Conservation (phyloP, 345 rosid species). For the Arabidopsis suecica region DNA sequence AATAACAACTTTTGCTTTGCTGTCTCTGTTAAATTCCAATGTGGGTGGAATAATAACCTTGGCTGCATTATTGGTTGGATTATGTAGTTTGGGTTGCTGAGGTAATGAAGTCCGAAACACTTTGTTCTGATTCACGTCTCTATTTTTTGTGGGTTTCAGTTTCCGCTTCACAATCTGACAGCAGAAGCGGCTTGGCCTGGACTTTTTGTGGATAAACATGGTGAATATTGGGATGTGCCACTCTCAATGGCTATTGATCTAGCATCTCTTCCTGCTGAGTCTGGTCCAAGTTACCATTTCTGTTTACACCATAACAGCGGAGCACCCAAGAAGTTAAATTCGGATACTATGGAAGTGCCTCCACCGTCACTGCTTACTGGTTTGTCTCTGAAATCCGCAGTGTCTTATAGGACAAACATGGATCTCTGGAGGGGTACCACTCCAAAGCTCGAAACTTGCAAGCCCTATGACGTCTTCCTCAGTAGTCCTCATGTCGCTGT, state of each 20-base stretch:
- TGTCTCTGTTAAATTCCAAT: not conserved
- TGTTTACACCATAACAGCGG: conserved; percentile 71
- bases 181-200: conserved; percentile 80
- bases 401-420: conserved; percentile 65
- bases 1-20: not conserved
- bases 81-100: conserved; percentile 1
- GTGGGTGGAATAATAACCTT: conserved; percentile 1
- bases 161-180: conserved; percentile 68
- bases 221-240: conserved; percentile 89
- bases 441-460: conserved; percentile 63
- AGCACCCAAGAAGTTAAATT: conserved; percentile 50
- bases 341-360: conserved; percentile 42
- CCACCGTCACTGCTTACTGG: conserved; percentile 80
- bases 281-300: conserved; percentile 71
- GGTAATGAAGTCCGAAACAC: not conserved
- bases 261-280: conserved; percentile 70
- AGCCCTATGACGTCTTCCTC: conserved; percentile 78
- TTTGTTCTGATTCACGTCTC: not conserved
- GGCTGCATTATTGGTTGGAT: not conserved
- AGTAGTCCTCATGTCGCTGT: conserved; percentile 80
- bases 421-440: conserved; percentile 81
- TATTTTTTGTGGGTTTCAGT: conserved; percentile 50
- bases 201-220: conserved; percentile 65
- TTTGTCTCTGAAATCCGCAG: conserved; percentile 61
- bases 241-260: conserved; percentile 68